Evolutionary conservation across 768 basidiomycete species (phyloP), one percentile per base, ranked within the genome.

Genomic region (Crassisporium funariophilum): DNA sequence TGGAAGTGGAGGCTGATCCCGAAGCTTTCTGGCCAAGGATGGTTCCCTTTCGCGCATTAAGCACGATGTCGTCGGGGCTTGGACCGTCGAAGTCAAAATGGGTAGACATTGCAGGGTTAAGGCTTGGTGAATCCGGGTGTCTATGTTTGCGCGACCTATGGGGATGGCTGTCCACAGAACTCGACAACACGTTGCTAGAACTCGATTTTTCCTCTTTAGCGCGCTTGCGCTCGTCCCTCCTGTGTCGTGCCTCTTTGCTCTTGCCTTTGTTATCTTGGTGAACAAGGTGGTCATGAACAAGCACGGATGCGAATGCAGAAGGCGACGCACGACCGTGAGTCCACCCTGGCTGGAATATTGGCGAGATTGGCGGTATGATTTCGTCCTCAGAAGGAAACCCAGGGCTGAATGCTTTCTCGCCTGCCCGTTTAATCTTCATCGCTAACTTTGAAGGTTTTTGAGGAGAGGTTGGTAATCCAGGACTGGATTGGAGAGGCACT

Each of bases 11-110:
- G 19, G 58, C 5, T 6, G 49, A 23, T 9, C 47, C 53, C 24
- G 57, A 40, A 38, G 51, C 35, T 56, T 64, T 67, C 33, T 55
- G 52, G 5, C 49, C 51, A 23, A 62, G 53, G 34, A 50, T 69
- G 4, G 92, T 88, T 36, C 88, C 88, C 43, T 79, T 83, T 39
- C 92, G 82, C 44, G 92, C 90, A 55, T 81, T 82, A 57, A 88
- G 72, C 7, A 98, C 83, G 52, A 90, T 68, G 58, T 98, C 95
- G 56, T 98, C 95, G 16, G 95, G 95, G 65, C 94, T 97, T 25
- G 90, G 91, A 17, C 76, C 78, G 52, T 93, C 83, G 59, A 94
- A 92, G 8, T 81, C 69, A 61, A 90, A 91, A 31, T 63, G 61
- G 13, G 69, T 6, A 60, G 58, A 31, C 70, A 50, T 42, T 66